These are phyloP conservation scores for Trichosporon inkin DNA, from an alignment of 1,284 basidiomycete genomes.

Conservation along the genomic window DNA sequence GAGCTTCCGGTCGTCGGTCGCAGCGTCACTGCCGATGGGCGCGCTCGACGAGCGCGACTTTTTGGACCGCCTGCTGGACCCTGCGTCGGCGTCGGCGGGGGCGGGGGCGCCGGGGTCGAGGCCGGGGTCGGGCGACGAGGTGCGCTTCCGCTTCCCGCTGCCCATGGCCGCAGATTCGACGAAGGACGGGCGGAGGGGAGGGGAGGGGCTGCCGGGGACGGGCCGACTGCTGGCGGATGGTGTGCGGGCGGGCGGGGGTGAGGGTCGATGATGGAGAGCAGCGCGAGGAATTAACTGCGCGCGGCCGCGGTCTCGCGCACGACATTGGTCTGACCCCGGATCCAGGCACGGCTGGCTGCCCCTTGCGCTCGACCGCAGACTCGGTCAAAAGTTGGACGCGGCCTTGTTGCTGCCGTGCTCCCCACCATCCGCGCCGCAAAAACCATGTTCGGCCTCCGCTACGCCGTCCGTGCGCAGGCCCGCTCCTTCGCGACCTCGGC, in stretches of 20 bases:
- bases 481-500: constrained; percentile 25
- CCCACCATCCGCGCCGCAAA: constrained; percentile 5
- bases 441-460: constrained; percentile 22
- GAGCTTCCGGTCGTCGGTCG: constrained; percentile 1
- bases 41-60: constrained; percentile 11
- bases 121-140: constrained; percentile 11
- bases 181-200: not conserved
- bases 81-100: too few species aligned
- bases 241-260: not conserved
- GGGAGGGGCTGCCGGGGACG: not conserved
- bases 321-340: not conserved
- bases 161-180: constrained; percentile 5
- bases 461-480: constrained; percentile 9
- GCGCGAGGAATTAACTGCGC: not conserved
- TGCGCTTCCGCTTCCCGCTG: constrained; percentile 19
- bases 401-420: not conserved
- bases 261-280: not conserved
- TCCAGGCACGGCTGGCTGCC: not conserved
- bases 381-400: constrained; percentile 2
- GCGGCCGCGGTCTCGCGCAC: not conserved
- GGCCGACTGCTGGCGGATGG: not conserved
- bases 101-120: too few species aligned
- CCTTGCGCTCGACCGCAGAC: not conserved
- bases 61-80: constrained; percentile 2
- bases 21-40: not conserved